phyloP scores from a whole-genome alignment of 768 basidiomycete genomes.

The Clitopilus hobsonii region DNA sequence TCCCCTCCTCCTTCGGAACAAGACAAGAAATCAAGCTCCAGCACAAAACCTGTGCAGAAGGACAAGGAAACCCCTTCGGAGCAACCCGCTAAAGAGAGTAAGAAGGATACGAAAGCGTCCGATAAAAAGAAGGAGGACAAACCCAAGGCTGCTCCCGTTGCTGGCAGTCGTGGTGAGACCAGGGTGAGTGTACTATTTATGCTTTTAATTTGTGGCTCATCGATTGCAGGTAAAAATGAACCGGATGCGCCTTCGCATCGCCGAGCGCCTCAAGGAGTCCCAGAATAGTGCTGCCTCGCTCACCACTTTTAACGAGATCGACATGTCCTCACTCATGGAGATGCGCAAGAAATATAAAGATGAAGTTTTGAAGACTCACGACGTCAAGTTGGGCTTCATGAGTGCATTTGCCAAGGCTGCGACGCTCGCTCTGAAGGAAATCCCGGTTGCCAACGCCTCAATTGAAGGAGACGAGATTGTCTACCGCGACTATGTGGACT shows the following conservation, averaged over 20 bases:
- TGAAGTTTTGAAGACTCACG: conserved; percentile 80
- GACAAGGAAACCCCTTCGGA: conserved; percentile 7
- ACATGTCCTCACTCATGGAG: conserved; percentile 94
- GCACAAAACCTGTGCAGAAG: not conserved
- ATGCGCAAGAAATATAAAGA: conserved; percentile 96
- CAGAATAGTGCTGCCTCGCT: conserved; percentile 95
- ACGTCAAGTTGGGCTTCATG: conserved; percentile 98
- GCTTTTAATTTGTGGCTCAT: not conserved
- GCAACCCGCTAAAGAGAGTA: conserved; percentile 21
- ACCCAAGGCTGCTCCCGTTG: conserved; percentile 22
- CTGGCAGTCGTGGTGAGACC: conserved; percentile 73
- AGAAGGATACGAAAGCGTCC: conserved; percentile 29
- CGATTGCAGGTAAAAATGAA: conserved; percentile 89
- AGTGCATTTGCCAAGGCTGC: conserved; percentile 91
- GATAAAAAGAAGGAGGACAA: conserved; percentile 23
- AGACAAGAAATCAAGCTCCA: conserved; percentile 20
- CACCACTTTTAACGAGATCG: conserved; percentile 99
- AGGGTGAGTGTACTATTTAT: conserved; percentile 45
- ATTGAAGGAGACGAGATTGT: conserved; percentile 95
- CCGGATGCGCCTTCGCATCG: conserved; percentile 95
- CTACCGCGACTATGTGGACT: conserved; percentile 87
- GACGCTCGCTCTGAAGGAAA: conserved; percentile 80
- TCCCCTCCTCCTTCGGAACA: conserved; percentile 36
- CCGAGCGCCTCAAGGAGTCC: conserved; percentile 95
- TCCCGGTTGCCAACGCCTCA: conserved; percentile 89